Evolutionary conservation across 176 grass and related monocot species (phyloP).

Genomic region (Miscanthus lutarioriparius): DNA sequence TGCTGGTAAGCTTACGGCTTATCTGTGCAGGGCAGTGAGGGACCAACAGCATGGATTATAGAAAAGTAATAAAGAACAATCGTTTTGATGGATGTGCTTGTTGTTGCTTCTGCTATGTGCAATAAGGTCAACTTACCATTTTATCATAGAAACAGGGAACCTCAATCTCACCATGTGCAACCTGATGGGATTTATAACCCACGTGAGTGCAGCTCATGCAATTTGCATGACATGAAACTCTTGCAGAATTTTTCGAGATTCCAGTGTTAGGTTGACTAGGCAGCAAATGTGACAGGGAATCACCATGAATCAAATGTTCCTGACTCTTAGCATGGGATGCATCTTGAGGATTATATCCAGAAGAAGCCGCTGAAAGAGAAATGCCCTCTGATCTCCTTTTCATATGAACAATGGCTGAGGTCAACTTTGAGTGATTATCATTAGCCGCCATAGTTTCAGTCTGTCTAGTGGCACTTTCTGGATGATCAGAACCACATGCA

Average conservation of each 20-base stretch:
- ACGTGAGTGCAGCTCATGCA: constrained; percentile 37
- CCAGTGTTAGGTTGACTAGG: constrained; percentile 37
- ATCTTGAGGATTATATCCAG: constrained; percentile 30
- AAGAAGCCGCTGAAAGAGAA: constrained; percentile 31
- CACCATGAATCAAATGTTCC: constrained; percentile 39
- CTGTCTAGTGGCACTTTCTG: constrained; percentile 35
- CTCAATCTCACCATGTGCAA: constrained; percentile 31
- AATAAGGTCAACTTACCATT: constrained; percentile 37
- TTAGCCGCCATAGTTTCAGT: constrained; percentile 23
- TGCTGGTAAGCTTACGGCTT: no score
- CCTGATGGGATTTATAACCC: constrained; percentile 31
- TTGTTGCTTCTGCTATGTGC: constrained; percentile 9
- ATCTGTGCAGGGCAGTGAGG: no score
- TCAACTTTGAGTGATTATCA: constrained; percentile 34
- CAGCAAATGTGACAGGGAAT: constrained; percentile 9
- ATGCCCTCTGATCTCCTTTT: constrained; percentile 37
- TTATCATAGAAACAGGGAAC: constrained; percentile 37
- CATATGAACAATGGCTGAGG: constrained; percentile 21
- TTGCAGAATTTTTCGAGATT: constrained; percentile 34
- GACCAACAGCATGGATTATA: no score
- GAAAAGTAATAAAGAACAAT: neutral
- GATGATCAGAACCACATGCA: constrained; percentile 46
- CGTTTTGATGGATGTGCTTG: neutral
- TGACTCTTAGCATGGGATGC: constrained; percentile 25
- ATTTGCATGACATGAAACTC: constrained; percentile 40